Base-by-base conservation (phyloP, 2,329 filamentous ascomycete genomes). In the Graphiopsis chlorocephala region DNA sequence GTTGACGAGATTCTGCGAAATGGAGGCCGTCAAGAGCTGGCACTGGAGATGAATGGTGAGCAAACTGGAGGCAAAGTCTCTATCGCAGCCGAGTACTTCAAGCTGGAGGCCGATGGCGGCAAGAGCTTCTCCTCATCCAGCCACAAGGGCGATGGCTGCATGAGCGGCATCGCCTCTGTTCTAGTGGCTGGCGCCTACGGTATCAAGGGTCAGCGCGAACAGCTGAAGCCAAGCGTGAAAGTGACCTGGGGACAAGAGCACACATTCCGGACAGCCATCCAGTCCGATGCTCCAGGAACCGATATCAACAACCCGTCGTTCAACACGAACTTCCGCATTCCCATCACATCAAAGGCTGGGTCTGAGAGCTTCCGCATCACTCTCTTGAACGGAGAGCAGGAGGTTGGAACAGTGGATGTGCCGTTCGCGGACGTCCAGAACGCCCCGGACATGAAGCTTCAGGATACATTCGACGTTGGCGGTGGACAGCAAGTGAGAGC, bases 231-330 rank as follows among this genome's bases (percentile, higher is more conserved):
- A 29, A 82, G 79, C 68, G 75, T 83, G 61, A 77, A 78, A 69
- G 75, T 83, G 0, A 72, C 74, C 0, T 82, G 78, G 78, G 79
- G 79, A 17, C 73, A 63, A 10, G 76, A 78, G 66, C 73, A 75
- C 53, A 53, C 57, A 25, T 82, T 80, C 74, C 72, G 71, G 59
- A 83, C 81, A 0, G 77, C 74, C 1, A 72, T 75, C 63, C 79
- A 81, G 72, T 71, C 75, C 0, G 81, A 83, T 69, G 75, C 73
- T 1, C 80, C 80, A 0, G 81, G 81, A 1, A 77, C 71, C 2
- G 81, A 83, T 58, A 81, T 83, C 66, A 80, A 79, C 73, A 83
- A 82, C 68, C 81, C 81, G 2, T 73, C 76, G 2, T 83, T 82
- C 61, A 80, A 83, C 64, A 76, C 79, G 68, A 76, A 78, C 0